Evolutionary conservation across 2,329 filamentous ascomycete genomes (phyloP), one percentile per base, ranked within the genome.

Genomic region (Microdochium nivale): DNA sequence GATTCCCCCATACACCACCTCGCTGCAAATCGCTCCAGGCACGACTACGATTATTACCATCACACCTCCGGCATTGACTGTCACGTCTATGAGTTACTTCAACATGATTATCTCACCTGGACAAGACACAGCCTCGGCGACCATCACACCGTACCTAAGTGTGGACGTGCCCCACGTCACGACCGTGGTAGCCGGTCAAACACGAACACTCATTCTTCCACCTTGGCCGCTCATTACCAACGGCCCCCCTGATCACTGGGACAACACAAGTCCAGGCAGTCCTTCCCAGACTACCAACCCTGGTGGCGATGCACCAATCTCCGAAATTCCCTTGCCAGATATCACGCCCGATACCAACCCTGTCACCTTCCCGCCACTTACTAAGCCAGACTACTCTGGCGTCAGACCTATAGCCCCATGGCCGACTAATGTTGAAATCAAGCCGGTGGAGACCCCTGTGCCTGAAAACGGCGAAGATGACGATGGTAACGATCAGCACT

Each of bases 1-100:
- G 16, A 50, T 52, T 24, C 47, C 51, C 8, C 14, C 23, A 13
- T 52, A 52, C 40, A 52, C 51, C 23, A 52, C 51, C 13, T 52
- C 51, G 1, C 24, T 52, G 14, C 33, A 52, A 30, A 16, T 52
- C 11, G 40, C 11, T 9, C n/a, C 7, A 40, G n/a, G 10, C 10
- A 52, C 51, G 14, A 25, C 50, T 8, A 46, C 35, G 13, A 25
- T 47, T 10, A 11, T 48, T 3, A 25, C 37, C 14, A 7, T 50
- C 3, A 49, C 51, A 10, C 37, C 47, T 7, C 35, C 14, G 35
- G n/a, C 3, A 50, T 48, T 10, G 13, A n/a, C 16, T 19, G 11
- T 40, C 32, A n/a, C n/a, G n/a, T n/a, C 47, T 19, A 37, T 52
- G 51, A 52, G 51, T 14, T 33, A 47, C 25, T 43, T 14, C 21